phyloP scores from a whole-genome alignment of 2,329 filamentous ascomycete species.

The Colletotrichum echinochloae region DNA sequence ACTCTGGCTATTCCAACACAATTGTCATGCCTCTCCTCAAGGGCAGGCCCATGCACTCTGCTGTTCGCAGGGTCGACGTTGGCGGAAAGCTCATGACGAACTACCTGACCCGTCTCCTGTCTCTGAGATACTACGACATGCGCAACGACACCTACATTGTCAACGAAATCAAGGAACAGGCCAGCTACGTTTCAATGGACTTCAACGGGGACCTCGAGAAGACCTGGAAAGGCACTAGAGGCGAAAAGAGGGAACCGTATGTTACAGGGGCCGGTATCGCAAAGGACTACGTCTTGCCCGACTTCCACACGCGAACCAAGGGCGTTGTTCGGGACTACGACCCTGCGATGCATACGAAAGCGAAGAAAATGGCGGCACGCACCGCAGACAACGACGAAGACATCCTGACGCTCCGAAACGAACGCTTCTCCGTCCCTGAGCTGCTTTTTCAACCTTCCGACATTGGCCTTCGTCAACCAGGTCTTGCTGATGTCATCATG shows the following conservation, averaged over 20 bases:
- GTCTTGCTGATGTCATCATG: conserved; percentile 84
- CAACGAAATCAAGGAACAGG: conserved; percentile 94
- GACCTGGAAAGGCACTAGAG: conserved; percentile 82
- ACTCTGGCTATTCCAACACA: conserved; percentile 93
- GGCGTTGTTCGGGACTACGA: conserved; percentile 85
- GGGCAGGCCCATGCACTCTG: conserved; percentile 83
- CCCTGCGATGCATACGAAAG: conserved; percentile 68
- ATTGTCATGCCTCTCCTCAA: conserved; percentile 88
- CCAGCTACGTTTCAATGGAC: conserved; percentile 84
- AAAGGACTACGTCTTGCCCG: conserved; percentile 92
- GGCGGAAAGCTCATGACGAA: conserved; percentile 96
- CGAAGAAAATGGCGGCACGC: conserved; percentile 57
- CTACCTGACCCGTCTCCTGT: conserved; percentile 89
- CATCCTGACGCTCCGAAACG: conserved; percentile 87
- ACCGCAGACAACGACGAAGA: conserved; percentile 72
- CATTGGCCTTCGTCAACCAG: conserved; percentile 85
- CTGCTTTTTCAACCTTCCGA: conserved; percentile 89
- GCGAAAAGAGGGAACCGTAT: conserved; percentile 65
- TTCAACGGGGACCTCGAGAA: conserved; percentile 83
- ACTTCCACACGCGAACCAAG: conserved; percentile 71
- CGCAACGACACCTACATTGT: conserved; percentile 93
- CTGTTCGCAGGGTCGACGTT: conserved; percentile 86
- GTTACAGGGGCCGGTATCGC: conserved; percentile 71
- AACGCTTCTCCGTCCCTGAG: conserved; percentile 91
- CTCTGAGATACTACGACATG: conserved; percentile 93